Evolutionary conservation across 2,329 filamentous ascomycete species (phyloP), one percentile per base, ranked within the genome.

Genomic region (Drechslerella coelobrocha): DNA sequence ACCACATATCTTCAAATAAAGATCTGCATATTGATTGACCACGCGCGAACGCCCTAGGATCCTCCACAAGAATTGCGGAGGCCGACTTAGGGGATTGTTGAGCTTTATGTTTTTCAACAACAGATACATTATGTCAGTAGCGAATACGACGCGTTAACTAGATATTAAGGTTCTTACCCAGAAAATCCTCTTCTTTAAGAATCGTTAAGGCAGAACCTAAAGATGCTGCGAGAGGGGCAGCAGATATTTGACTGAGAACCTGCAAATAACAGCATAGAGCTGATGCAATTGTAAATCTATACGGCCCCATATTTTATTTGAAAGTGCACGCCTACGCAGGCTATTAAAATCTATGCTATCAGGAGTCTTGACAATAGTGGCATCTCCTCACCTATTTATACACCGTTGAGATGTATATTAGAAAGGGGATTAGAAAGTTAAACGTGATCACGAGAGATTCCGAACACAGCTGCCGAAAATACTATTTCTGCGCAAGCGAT

Each of bases 151-250:
- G n/a, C n/a, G n/a, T n/a, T 2, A 7, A 9, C 9, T n/a, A 8
- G 31, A 1, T n/a, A 1, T 43, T 12, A 1, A 37, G 9, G 2
- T 8, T 29, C 61, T 60, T 24, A 66, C 61, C 61, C 21, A 31
- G 45, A 17, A 66, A 51, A 39, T 66, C 61, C n/a, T 66, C 54
- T 47, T 66, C 61, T 21, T 47, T 66, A 1, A 66, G 37, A 54
- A 66, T 60, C 12, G 53, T 66, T n/a, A 66, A 41, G 17, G 61
- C 17, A 2, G 61, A 53, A 3, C 24, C 54, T 37, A 66, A 14
- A 41, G 31, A 27, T 14, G 61, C 52, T 9, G 60, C 10, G 1
- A 34, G n/a, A 39, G 61, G 53, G 26, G 29, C 27, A 1, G 52
- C 52, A n/a, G n/a, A n/a, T n/a, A n/a, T n/a, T n/a, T 14, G 43